Evolutionary conservation across 2,329 filamentous ascomycete species (phyloP).

Genomic region (Acephala macrosclerotiorum): DNA sequence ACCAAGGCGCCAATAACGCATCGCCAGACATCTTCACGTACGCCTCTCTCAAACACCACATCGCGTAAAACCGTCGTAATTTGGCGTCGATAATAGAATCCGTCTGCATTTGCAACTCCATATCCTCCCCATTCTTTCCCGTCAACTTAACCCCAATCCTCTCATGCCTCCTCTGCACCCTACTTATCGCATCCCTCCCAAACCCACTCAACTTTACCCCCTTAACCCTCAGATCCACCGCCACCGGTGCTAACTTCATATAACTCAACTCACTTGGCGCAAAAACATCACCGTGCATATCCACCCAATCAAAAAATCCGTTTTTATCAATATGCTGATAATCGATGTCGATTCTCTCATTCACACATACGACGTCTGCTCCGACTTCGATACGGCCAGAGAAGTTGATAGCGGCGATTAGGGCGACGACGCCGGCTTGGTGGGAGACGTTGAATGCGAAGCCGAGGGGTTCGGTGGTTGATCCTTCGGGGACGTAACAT

Average conservation of each 20-base stretch:
- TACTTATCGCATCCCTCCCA: slow-evolving; percentile 33
- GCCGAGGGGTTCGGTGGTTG: slow-evolving; percentile 16
- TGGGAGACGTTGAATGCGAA: slow-evolving; percentile 79
- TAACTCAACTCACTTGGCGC: slow-evolving; percentile 65
- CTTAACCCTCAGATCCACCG: slow-evolving; percentile 25
- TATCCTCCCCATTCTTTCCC: slow-evolving; percentile 17
- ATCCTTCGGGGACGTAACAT: slow-evolving; percentile 44
- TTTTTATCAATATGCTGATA: slow-evolving; percentile 60
- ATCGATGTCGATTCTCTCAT: slow-evolving; percentile 72
- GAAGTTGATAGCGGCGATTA: slow-evolving; percentile 58
- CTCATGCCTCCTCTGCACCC: slow-evolving; percentile 38
- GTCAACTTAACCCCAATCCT: slow-evolving; percentile 28
- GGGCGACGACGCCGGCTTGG: slow-evolving; percentile 76
- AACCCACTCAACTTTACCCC: slow-evolving; percentile 23
- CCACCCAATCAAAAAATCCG: slow-evolving; percentile 73
- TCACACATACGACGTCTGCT: slow-evolving; percentile 78
- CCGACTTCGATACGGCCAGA: slow-evolving; percentile 60
- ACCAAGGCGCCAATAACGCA: slow-evolving; percentile 76
- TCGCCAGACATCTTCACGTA: slow-evolving; percentile 87
- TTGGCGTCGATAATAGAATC: slow-evolving; percentile 61
- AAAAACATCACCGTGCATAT: slow-evolving; percentile 77
- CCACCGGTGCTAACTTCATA: slow-evolving; percentile 56
- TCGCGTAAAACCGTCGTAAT: slow-evolving; percentile 75
- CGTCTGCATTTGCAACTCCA: slow-evolving; percentile 39
- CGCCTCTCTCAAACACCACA: slow-evolving; percentile 82